phyloP scores from a whole-genome alignment of 805 yeast genomes.

The Clavispora carvajalis region DNA sequence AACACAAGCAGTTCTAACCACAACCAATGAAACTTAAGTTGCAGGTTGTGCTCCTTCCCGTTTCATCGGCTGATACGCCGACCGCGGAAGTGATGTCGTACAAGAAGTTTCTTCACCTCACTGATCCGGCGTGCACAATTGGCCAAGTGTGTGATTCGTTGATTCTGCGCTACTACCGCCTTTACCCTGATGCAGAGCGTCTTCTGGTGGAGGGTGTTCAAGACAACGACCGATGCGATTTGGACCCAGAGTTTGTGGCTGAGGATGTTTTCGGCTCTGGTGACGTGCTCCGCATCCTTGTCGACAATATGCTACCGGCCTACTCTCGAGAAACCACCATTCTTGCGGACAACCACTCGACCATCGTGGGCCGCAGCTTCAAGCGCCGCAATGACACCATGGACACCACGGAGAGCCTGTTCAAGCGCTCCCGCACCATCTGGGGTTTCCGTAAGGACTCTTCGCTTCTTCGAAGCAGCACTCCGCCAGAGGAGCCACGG shows the following conservation, averaged over 20 bases:
- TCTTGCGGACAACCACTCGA: slow-evolving; percentile 2
- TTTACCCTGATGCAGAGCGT: slow-evolving; percentile 60
- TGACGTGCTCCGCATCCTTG: slow-evolving; percentile 31
- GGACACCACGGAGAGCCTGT: slow-evolving; percentile 5
- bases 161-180: slow-evolving; percentile 47
- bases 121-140: slow-evolving; percentile 44
- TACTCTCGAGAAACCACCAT: slow-evolving; percentile 3
- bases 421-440: slow-evolving; percentile 12
- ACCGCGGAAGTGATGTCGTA: slow-evolving; percentile 19
- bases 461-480: not conserved
- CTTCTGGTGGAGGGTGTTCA: slow-evolving; percentile 58
- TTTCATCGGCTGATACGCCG: slow-evolving; percentile 15
- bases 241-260: slow-evolving; percentile 71
- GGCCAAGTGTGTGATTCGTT: slow-evolving; percentile 50
- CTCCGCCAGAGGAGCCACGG: not conserved
- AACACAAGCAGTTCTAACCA: not conserved
- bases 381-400: slow-evolving; percentile 2
- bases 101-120: slow-evolving; percentile 59
- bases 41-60: slow-evolving; percentile 33
- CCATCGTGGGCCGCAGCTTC: slow-evolving; percentile 2
- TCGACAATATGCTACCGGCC: slow-evolving; percentile 19
- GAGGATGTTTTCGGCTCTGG: slow-evolving; percentile 54
- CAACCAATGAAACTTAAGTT: slow-evolving; percentile 23
- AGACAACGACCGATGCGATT: slow-evolving; percentile 62
- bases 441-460: slow-evolving; percentile 7